phyloP scores from a whole-genome alignment of 1,284 basidiomycete genomes.

The Irpex lacteus region DNA sequence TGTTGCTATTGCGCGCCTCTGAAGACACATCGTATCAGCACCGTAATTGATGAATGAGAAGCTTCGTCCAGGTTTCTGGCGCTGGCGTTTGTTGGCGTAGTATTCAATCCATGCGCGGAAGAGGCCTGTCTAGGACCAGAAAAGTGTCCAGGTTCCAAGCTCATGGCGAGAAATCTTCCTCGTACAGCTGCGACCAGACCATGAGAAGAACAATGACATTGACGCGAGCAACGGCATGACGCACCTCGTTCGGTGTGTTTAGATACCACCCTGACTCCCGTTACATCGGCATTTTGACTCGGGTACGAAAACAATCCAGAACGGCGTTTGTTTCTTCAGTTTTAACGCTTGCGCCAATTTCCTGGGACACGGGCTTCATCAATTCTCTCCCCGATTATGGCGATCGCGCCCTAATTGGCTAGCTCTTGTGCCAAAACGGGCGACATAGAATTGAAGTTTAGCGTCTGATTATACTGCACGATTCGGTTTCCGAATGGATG shows the following conservation, averaged over 20 bases:
- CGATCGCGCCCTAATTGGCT: not conserved
- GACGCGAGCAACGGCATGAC: not conserved
- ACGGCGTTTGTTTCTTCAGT: not conserved
- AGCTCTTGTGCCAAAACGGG: not conserved
- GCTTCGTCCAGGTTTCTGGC: slow-evolving; percentile 2
- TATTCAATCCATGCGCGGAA: not conserved
- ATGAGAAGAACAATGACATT: slow-evolving; percentile 1
- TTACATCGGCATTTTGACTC: not conserved
- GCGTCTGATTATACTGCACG: not conserved
- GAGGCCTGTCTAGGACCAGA: not conserved
- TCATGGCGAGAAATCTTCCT: not conserved
- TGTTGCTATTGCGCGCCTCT: not conserved
- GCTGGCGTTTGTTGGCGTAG: slow-evolving; percentile 1
- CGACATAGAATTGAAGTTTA: not conserved
- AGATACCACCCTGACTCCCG: not conserved
- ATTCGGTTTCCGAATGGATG: not conserved
- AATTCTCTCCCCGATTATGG: not conserved
- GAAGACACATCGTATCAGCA: not conserved
- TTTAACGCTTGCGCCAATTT: slow-evolving; percentile 3
- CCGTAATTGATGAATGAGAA: not conserved
- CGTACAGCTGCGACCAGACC: not conserved
- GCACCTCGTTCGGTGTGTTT: not conserved
- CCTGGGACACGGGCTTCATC: slow-evolving; percentile 2
- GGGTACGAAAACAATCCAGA: not conserved
- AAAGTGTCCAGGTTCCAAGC: slow-evolving; percentile 1